Evolutionary conservation across 2,329 filamentous ascomycete genomes (phyloP).

Genomic region (Fusarium foetens): DNA sequence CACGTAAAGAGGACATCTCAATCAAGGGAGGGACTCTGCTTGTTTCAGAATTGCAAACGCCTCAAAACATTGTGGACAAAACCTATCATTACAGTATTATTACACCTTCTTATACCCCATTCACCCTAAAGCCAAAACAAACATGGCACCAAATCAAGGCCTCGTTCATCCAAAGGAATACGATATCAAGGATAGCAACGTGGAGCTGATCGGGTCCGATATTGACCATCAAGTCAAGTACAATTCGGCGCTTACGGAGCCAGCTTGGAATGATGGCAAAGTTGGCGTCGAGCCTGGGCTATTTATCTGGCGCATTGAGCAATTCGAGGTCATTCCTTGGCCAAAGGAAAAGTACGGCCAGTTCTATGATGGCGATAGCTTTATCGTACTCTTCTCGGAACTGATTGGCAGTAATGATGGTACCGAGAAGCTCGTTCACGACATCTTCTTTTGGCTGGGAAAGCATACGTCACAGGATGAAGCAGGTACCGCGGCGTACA

Average conservation of each 20-base stretch:
- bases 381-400: conserved; percentile 71
- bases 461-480: conserved; percentile 74
- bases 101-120: background rate
- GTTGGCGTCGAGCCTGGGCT: conserved; percentile 66
- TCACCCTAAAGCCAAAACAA: conserved; percentile 18
- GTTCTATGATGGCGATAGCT: conserved; percentile 76
- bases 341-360: conserved; percentile 65
- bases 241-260: conserved; percentile 71
- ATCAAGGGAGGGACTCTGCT: background rate
- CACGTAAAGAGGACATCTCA: conserved; percentile 8
- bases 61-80: background rate
- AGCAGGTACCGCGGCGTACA: conserved; percentile 75
- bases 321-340: conserved; percentile 72
- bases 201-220: conserved; percentile 70
- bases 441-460: conserved; percentile 78
- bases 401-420: conserved; percentile 59
- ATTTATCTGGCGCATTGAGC: conserved; percentile 73
- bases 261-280: conserved; percentile 71
- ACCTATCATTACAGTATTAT: background rate
- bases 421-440: conserved; percentile 63
- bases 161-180: conserved; percentile 72
- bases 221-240: conserved; percentile 76
- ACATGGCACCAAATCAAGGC: conserved; percentile 70
- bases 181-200: conserved; percentile 75
- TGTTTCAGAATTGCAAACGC: conserved; percentile 10